Conservation (phyloP, 495 filamentous ascomycete species). For the Parathielavia hyrcaniae region DNA sequence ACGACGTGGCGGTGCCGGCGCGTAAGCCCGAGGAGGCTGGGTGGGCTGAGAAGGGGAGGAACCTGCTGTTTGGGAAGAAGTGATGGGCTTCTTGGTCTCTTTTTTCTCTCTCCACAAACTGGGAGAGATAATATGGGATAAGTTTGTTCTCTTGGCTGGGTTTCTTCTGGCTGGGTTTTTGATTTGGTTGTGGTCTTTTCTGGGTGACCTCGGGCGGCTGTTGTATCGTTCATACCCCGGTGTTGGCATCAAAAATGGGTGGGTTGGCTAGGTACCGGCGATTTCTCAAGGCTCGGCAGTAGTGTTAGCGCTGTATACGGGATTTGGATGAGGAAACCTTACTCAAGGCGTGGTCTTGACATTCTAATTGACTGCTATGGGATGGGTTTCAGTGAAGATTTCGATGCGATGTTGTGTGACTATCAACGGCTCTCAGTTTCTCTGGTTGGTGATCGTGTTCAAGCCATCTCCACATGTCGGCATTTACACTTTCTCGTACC, state of each 20-base stretch:
- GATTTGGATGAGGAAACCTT: not conserved
- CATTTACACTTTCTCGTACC: too few species aligned
- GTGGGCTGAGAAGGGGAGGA: conserved; percentile 49
- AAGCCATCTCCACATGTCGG: too few species aligned
- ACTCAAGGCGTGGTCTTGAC: too few species aligned
- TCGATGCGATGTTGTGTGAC: too few species aligned
- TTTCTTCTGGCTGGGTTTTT: not conserved
- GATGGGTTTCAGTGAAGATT: too few species aligned
- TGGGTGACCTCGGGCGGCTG: not conserved
- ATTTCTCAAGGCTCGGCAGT: not conserved
- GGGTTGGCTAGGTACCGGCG: conserved; percentile 4
- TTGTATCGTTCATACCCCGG: conserved; percentile 17
- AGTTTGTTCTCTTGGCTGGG: not conserved
- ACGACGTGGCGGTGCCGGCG: conserved; percentile 3
- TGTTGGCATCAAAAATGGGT: conserved; percentile 16
- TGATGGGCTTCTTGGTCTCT: too few species aligned
- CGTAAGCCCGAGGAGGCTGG: conserved; percentile 35
- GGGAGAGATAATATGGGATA: conserved; percentile 1
- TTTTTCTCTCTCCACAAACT: too few species aligned
- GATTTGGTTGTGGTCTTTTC: conserved; percentile 2
- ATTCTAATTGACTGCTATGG: too few species aligned
- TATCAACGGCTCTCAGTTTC: too few species aligned
- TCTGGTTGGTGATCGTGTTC: too few species aligned
- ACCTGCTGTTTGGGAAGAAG: conserved; percentile 46
- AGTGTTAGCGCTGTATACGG: too few species aligned